Conservation (phyloP, 1,284 basidiomycete genomes). For the Tremellales sp. region DNA sequence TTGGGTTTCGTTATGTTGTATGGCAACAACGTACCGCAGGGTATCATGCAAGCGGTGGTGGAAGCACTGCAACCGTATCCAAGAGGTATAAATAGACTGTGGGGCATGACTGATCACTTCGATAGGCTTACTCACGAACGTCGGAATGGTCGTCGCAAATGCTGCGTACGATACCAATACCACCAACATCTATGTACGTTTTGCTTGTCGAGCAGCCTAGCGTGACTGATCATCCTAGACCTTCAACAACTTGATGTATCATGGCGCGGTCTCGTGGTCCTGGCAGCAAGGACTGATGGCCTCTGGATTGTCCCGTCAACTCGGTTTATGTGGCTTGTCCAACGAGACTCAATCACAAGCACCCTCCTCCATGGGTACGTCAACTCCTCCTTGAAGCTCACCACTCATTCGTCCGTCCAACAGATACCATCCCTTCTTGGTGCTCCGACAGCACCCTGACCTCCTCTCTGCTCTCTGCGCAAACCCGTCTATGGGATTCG, state of each 20-base stretch:
- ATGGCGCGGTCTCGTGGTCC: slow-evolving; percentile 52
- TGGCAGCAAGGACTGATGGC: slow-evolving; percentile 54
- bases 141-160: slow-evolving; percentile 53
- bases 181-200: slow-evolving; percentile 40
- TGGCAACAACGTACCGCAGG: slow-evolving; percentile 38
- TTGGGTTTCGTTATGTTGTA: slow-evolving; percentile 50
- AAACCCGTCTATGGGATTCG: slow-evolving; percentile 48
- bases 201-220: not conserved
- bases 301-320: slow-evolving; percentile 48
- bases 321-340: slow-evolving; percentile 42
- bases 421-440: slow-evolving; percentile 40
- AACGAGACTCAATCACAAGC: slow-evolving; percentile 19
- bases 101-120: not conserved
- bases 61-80: slow-evolving; percentile 52
- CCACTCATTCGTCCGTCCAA: slow-evolving; percentile 20
- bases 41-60: slow-evolving; percentile 45
- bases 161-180: slow-evolving; percentile 50
- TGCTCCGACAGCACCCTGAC: slow-evolving; percentile 46
- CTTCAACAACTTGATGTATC: slow-evolving; percentile 50
- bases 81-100: slow-evolving; percentile 31
- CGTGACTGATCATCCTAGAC: slow-evolving; percentile 1
- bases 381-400: not conserved
- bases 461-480: slow-evolving; percentile 39
- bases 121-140: slow-evolving; percentile 49
- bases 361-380: slow-evolving; percentile 6